Conservation (phyloP, 768 basidiomycete species). For the Boletus speciosus region DNA sequence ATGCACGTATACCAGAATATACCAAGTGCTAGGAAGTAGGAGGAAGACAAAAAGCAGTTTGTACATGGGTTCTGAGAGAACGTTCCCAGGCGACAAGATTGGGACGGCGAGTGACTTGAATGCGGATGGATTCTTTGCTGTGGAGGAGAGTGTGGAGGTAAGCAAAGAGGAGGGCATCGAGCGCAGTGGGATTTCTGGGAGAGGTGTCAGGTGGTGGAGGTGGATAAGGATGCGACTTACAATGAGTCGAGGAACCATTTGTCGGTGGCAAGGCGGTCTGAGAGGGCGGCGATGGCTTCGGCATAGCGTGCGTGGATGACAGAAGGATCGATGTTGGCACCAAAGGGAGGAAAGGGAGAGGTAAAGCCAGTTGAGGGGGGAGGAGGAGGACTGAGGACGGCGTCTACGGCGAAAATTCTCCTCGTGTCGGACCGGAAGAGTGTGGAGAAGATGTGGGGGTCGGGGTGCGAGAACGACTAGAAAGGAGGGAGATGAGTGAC, state of each 20-base stretch:
- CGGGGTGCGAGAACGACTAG: conserved; percentile 50
- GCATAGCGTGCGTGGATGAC: conserved; percentile 57
- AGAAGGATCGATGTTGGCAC: conserved; percentile 49
- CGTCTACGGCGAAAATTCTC: conserved; percentile 37
- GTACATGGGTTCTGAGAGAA: conserved; percentile 57
- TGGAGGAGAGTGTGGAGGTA: conserved; percentile 70
- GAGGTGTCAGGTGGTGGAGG: conserved; percentile 4
- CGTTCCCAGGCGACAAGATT: conserved; percentile 83
- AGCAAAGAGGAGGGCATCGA: conserved; percentile 81
- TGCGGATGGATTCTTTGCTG: conserved; percentile 41
- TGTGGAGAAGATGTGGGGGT: conserved; percentile 39
- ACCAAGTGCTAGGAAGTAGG: conserved; percentile 8
- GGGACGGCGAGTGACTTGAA: conserved; percentile 64
- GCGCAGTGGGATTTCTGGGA: conserved; percentile 67
- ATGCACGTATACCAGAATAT: conserved; percentile 15
- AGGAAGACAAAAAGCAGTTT: conserved; percentile 42
- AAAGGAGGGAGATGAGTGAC: conserved; percentile 1
- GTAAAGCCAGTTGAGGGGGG: conserved; percentile 68
- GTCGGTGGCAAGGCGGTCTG: conserved; percentile 71
- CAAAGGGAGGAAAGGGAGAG: conserved; percentile 59
- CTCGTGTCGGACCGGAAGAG: conserved; percentile 38
- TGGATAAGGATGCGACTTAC: conserved; percentile 38
- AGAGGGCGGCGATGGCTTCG: conserved; percentile 70
- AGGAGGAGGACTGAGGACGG: conserved; percentile 61
- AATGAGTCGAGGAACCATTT: conserved; percentile 78